Conservation (phyloP, 768 basidiomycete genomes). For the Trametes villosa region DNA sequence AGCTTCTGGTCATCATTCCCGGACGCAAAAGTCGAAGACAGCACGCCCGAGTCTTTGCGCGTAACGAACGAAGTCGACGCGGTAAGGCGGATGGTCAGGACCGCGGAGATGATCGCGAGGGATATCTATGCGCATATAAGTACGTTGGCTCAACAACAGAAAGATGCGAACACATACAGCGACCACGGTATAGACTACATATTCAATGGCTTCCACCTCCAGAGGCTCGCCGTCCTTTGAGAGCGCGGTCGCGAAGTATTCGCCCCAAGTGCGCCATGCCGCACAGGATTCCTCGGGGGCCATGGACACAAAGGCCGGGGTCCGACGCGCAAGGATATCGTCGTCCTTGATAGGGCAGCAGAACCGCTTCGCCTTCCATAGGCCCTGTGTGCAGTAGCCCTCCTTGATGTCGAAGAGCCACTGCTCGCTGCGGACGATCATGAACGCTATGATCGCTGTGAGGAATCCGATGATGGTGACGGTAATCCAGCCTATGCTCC, state of each 20-base stretch:
- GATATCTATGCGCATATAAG: conserved; percentile 51
- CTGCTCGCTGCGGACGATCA: conserved; percentile 85
- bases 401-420: conserved; percentile 93
- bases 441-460: conserved; percentile 84
- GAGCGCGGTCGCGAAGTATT: conserved; percentile 47
- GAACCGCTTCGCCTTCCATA: conserved; percentile 79
- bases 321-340: neutral
- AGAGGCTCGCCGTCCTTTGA: conserved; percentile 35
- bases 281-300: conserved; percentile 51
- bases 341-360: conserved; percentile 64
- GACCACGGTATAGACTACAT: conserved; percentile 68
- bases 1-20: conserved; percentile 29
- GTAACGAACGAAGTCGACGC: conserved; percentile 88
- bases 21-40: conserved; percentile 49
- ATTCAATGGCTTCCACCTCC: conserved; percentile 59
- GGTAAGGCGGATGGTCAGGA: conserved; percentile 87
- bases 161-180: conserved; percentile 63
- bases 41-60: conserved; percentile 84
- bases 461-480: conserved; percentile 88
- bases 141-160: neutral
- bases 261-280: conserved; percentile 79
- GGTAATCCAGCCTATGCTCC: conserved; percentile 85
- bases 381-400: conserved; percentile 74
- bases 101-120: conserved; percentile 71
- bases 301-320: conserved; percentile 21